Evolutionary conservation across 345 rosid genomes (phyloP), one percentile per base, ranked within the genome.

Genomic region (Hirschfeldia incana): DNA sequence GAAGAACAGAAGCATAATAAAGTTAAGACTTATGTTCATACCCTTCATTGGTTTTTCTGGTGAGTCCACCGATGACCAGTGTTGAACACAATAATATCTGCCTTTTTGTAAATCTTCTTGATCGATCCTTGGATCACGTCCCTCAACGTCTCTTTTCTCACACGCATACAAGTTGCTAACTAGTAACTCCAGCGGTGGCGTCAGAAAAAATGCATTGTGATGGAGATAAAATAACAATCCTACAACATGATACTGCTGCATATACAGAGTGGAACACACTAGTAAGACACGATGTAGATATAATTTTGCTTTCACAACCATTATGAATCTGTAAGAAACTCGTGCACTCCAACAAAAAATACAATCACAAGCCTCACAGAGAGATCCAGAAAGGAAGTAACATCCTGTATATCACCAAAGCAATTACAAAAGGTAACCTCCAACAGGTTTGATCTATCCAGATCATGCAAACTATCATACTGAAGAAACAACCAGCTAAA

Each of bases 21-120:
- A 46, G 15, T 3, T 46, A 12, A 8, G 5, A 5, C 5, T 21
- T 13, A 46, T 13, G 55, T 21, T 21, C 71, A 63, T 83, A 85
- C 91, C 89, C 88, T 74, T 80, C 66, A 27, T 42, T 30, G 53
- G 88, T 85, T 86, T 86, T 89, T 67, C 21, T 77, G 78, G 80
- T 86, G 91, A 83, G 91, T 89, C 94, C 90, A 90, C 94, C 90
- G 87, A 60, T 90, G 94, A 29, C 89, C 92, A 7, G 92, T 85
- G 80, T 88, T 90, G 87, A 88, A 90, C 69, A 90, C 77, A 37
- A 88, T 78, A 71, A 90, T 82, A 73, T 86, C 94, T 55, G 94
- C 89, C 66, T 85, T 75, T 28, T 32, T 68, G 70, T 85, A 85
- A 46, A 76, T 65, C 61, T 73, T 78, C 10, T 77, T 73, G 12